Base-by-base conservation (phyloP, 83 land plant genomes). In the Picea mariana region DNA sequence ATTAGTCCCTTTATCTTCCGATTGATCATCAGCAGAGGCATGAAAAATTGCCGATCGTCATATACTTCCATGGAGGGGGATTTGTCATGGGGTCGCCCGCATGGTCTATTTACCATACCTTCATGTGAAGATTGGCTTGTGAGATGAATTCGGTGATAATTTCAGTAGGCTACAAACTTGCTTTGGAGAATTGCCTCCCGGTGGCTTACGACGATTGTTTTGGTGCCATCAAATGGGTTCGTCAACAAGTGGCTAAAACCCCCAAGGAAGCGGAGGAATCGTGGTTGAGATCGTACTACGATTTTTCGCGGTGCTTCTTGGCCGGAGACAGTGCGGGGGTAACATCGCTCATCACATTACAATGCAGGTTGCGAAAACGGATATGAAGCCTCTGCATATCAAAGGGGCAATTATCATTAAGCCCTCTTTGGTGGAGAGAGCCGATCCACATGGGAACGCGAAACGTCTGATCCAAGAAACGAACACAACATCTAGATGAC, bases 21-120 rank as follows among this genome's bases (percentile, higher is more conserved):
- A 65, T 15, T 4, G 40, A 26, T 15, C 78, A n/a, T 0, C n/a
- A 44, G 0, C 40, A 11, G 9, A 15, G 5, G 4, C 15, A 5
- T 2, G 71, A 40, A 67, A 67, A 31, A 13, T 85, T 89, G 0
- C 90, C 92, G 2, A 2, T 89, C 13, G 65, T 89, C 21, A 66
- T 89, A 20, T 88, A 90, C 79, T 90, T 90, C 86, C 93, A 92
- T 47, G 91, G 91, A 1, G 95, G 91, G 1, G 95, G 89, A 9
- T 90, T 90, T 68, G 84, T 87, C 31, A 47, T 92, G 12, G 87
- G 86, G 78, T 89, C 87, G 5, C 85, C 90, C 3, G 81, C 85
- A 3, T 90, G 89, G 91, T 47, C 69, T 24, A 78, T 88, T 40
- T 90, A 92, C 85, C 89, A 92, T 40, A 82, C 77, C 9, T 92